These are phyloP conservation scores for Aspergillus sp. DNA, from an alignment of 2,329 filamentous ascomycete species.

Conservation along the genomic window DNA sequence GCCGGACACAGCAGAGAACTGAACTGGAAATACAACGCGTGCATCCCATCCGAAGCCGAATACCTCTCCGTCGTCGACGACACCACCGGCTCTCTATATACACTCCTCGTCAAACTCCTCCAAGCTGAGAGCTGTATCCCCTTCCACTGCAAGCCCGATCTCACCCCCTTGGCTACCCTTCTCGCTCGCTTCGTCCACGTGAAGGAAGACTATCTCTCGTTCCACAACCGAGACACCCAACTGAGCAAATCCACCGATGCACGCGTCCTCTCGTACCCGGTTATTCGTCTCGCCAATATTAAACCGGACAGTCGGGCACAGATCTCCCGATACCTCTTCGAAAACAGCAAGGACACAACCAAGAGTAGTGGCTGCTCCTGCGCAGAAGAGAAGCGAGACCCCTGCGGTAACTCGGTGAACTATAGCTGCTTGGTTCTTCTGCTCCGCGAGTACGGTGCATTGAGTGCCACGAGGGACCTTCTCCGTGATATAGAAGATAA, in stretches of 20 bases:
- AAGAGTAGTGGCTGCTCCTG: not conserved
- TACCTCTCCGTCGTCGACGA: not conserved
- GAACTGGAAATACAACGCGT: not conserved
- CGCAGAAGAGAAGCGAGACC: not conserved
- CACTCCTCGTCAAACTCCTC: not conserved
- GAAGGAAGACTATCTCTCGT: not conserved
- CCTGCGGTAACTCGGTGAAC: not conserved
- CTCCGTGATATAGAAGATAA: conserved; percentile 8
- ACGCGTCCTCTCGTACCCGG: not conserved
- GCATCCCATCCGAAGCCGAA: not conserved
- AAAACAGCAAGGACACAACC: not conserved
- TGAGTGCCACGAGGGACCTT: not conserved
- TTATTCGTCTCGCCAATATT: not conserved
- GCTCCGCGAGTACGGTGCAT: not conserved
- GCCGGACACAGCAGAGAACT: not conserved
- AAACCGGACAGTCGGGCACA: not conserved
- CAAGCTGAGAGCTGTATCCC: not conserved
- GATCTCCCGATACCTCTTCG: not conserved
- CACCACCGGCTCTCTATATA: not conserved
- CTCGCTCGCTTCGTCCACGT: not conserved
- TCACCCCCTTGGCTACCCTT: not conserved
- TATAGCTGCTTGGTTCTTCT: not conserved
- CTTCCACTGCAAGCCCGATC: not conserved
- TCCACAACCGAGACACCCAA: not conserved
- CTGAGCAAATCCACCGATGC: not conserved